These are phyloP conservation scores for Sarocladiaceae sp. DNA, from an alignment of 2,329 filamentous ascomycete genomes.

Conservation along the genomic window DNA sequence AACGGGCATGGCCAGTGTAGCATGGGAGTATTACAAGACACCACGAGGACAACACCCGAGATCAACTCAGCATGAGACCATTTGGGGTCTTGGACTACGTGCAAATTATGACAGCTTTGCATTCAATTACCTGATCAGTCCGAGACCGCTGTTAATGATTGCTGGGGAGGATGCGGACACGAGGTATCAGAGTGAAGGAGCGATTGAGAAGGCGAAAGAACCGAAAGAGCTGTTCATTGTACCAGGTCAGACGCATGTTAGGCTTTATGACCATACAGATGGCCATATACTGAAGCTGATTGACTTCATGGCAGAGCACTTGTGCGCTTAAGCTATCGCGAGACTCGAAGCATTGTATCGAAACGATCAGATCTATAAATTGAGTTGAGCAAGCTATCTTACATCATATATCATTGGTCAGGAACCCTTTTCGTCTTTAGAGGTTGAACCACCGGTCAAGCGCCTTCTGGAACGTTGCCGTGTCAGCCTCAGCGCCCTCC, in stretches of 20 bases:
- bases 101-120: constrained; percentile 13
- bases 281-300: constrained; percentile 13
- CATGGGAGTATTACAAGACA: constrained; percentile 15
- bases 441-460: neutral
- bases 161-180: constrained; percentile 13
- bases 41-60: constrained; percentile 13
- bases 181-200: constrained; percentile 11
- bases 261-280: constrained; percentile 13
- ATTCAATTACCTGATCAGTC: constrained; percentile 13
- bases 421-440: too few relatives aligned
- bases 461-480: neutral
- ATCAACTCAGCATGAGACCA: constrained; percentile 9
- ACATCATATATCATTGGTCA: too few relatives aligned
- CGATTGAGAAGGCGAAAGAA: constrained; percentile 11
- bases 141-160: constrained; percentile 16
- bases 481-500: neutral
- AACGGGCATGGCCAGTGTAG: constrained; percentile 4
- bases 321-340: too few relatives aligned
- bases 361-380: too few relatives aligned
- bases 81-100: constrained; percentile 12
- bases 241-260: constrained; percentile 14
- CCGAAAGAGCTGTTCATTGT: constrained; percentile 16
- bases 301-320: constrained; percentile 20
- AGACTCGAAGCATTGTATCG: too few relatives aligned
- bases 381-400: too few relatives aligned